Evolutionary conservation across 495 filamentous ascomycete species (phyloP), one percentile per base, ranked within the genome.

Genomic region (Xylaria longipes): DNA sequence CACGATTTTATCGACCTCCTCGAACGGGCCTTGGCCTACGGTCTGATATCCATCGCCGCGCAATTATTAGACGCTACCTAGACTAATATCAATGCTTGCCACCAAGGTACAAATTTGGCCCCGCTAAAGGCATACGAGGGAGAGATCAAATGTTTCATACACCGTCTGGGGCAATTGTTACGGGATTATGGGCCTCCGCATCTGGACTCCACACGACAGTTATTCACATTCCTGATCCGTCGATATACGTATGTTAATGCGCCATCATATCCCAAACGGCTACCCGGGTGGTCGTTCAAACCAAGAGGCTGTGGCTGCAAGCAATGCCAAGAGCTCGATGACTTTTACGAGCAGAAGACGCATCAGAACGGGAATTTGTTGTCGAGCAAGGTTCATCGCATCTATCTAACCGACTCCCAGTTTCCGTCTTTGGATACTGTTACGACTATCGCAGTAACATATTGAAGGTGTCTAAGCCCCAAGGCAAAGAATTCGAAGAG

Each of bases 11-110:
- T 58, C 31, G 15, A 35, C 15, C 4, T 58, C 7, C 56, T 58
- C 29, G 31, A 58, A 35, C 56, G 12, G 56, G 20, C 17, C 14
- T 8, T 58, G 2, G 2, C 1, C n/a, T 12, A 33, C 56, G 56
- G 56, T n/a, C 31, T 58, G 4, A 17, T n/a, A 11, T 35, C 56
- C 56, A 60, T 37, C 5, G 14, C 56, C 56, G 3, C 5, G 2
- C 15, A 22, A 37, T 9, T 60, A 17, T 37, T 60, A 37, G 56
- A 60, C 29, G 31, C 31, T 3, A 35, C 31, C 56, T 60, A 31
- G 56, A 25, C 56, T 33, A 60, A 60, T 33, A 22, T 60, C 5
- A 22, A 60, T n/a, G 56, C 56, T 22, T 60, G 31, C 31, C 56
- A 60, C 20, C 11, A 60, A 37, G 27, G 3, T 9, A n/a, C 2